These are phyloP conservation scores for Glycine soja DNA, from an alignment of 306 rosid genomes.

Conservation along the genomic window DNA sequence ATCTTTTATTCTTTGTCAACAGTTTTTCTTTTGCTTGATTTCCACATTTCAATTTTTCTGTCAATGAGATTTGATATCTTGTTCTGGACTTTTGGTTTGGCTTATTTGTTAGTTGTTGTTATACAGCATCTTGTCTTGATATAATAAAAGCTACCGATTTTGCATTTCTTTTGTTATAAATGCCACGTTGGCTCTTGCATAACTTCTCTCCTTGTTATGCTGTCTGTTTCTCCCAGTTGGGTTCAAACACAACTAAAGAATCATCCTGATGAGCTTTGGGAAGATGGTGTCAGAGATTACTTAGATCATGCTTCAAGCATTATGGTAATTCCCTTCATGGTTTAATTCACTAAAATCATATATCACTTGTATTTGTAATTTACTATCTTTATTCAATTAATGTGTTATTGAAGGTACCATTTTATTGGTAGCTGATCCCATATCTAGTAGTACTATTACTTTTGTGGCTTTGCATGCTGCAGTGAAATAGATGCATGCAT, in stretches of 20 bases:
- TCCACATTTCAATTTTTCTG: slow-evolving; percentile 16
- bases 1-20: slow-evolving; percentile 41
- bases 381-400: slow-evolving; percentile 4
- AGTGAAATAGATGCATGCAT: slow-evolving; percentile 20
- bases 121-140: slow-evolving; percentile 23
- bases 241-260: slow-evolving; percentile 84
- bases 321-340: slow-evolving; percentile 63
- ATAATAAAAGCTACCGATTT: slow-evolving; percentile 1
- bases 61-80: background rate
- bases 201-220: slow-evolving; percentile 22
- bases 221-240: slow-evolving; percentile 69
- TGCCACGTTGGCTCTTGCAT: background rate
- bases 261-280: slow-evolving; percentile 99
- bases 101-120: slow-evolving; percentile 25
- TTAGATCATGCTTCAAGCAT: slow-evolving; percentile 81
- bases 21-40: slow-evolving; percentile 32
- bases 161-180: slow-evolving; percentile 7
- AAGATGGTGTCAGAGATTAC: slow-evolving; percentile 91
- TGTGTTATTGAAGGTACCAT: background rate
- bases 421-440: background rate
- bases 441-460: slow-evolving; percentile 9
- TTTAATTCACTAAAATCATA: slow-evolving; percentile 18
- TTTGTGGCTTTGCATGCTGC: slow-evolving; percentile 15
- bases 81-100: slow-evolving; percentile 12
- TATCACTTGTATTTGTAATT: slow-evolving; percentile 25